Percentiles rank a stretch among this genome's conserved stretches.
phyloP scores from a whole-genome alignment of 345 rosid genomes.

The Ceriops zippeliana region DNA sequence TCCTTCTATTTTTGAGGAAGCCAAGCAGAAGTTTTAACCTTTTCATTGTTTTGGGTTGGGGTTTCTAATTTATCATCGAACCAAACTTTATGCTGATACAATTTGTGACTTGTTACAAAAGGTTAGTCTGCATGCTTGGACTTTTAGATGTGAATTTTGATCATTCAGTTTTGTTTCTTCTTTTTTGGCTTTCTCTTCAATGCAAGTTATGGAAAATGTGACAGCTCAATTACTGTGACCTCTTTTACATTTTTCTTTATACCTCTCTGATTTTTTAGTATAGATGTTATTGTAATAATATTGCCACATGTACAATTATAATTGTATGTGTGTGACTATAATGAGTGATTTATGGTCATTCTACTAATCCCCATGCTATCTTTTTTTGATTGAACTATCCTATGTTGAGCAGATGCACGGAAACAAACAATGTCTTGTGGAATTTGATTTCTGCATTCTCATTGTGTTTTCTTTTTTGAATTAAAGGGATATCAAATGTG shows the following conservation, averaged over 20 bases:
- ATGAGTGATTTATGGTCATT: background rate
- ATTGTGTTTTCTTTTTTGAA: constrained; percentile 16
- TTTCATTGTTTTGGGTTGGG: too few species aligned
- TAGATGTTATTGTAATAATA: background rate
- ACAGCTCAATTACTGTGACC: too few species aligned
- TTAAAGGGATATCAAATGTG: constrained; percentile 80
- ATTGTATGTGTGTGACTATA: too few species aligned
- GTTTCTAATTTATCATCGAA: too few species aligned
- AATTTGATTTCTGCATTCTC: constrained; percentile 6
- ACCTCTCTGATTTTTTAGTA: background rate
- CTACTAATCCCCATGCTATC: background rate
- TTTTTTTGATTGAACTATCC: too few species aligned
- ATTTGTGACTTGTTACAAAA: background rate
- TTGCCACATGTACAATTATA: background rate
- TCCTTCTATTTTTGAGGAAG: too few species aligned
- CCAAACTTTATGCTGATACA: background rate
- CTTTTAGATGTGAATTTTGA: background rate
- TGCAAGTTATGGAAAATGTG: too few species aligned
- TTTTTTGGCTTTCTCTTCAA: too few species aligned
- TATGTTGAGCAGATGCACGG: background rate
- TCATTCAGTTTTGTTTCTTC: background rate
- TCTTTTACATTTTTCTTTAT: background rate
- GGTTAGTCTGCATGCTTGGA: background rate
- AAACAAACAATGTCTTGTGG: background rate
- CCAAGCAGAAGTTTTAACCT: too few species aligned